A percentile compares a stretch with the other conserved stretches of the same genome.
Evolutionary conservation across 1,284 basidiomycete genomes (phyloP).

Genomic region (Gomphus bonarii): DNA sequence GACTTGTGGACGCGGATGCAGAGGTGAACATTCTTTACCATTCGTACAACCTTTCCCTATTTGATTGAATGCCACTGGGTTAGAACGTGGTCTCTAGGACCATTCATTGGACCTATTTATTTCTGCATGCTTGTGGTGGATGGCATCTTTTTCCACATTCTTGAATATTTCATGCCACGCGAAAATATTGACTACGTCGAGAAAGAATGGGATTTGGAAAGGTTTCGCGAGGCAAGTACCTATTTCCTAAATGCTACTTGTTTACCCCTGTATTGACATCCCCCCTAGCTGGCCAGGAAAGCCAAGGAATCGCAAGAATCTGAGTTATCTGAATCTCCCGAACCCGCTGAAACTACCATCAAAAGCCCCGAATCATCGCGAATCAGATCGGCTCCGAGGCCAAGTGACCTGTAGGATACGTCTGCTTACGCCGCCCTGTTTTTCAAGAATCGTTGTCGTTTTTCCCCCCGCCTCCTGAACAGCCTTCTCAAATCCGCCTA

Average conservation of each 20-base stretch:
- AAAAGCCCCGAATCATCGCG: neutral
- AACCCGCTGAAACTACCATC: neutral
- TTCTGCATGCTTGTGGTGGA: slow-evolving; percentile 72
- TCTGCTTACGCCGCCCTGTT: slow-evolving; percentile 52
- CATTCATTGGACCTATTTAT: slow-evolving; percentile 69
- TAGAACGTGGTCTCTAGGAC: slow-evolving; percentile 63
- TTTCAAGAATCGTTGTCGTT: slow-evolving; percentile 45
- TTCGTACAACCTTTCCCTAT: too few relatives aligned
- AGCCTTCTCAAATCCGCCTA: slow-evolving; percentile 58
- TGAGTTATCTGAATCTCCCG: neutral
- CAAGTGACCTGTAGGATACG: slow-evolving; percentile 53
- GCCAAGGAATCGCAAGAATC: neutral
- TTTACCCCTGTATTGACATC: neutral
- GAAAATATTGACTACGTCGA: slow-evolving; percentile 58
- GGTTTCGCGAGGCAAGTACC: slow-evolving; percentile 3
- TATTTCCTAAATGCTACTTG: neutral
- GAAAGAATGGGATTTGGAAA: slow-evolving; percentile 27
- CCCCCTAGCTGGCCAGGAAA: neutral
- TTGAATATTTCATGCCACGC: slow-evolving; percentile 70
- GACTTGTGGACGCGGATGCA: slow-evolving; percentile 64
- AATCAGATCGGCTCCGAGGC: slow-evolving; percentile 16
- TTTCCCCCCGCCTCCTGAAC: slow-evolving; percentile 33
- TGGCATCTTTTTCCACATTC: slow-evolving; percentile 64
- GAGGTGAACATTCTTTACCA: slow-evolving; percentile 32
- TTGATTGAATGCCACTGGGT: too few relatives aligned